Evolutionary conservation across 2,329 filamentous ascomycete genomes (phyloP).

Genomic region (Penicillium fuscoglaucum): DNA sequence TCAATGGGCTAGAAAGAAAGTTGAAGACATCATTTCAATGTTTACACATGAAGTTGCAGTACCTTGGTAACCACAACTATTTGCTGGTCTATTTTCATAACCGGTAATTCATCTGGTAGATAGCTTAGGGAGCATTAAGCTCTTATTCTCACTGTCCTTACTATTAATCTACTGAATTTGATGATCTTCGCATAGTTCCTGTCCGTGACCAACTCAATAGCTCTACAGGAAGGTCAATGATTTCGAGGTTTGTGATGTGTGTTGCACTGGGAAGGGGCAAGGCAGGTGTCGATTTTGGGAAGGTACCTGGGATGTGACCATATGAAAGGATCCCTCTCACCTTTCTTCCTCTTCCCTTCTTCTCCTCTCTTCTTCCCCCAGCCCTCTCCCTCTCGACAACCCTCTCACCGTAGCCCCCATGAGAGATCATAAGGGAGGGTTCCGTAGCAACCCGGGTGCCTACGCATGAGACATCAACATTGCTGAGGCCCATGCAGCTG

Average conservation of each 20-base stretch:
- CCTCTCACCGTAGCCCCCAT: background rate
- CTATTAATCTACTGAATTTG: background rate
- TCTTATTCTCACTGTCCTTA: background rate
- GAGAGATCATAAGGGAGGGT: background rate
- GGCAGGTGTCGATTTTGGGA: background rate
- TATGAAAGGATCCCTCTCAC: background rate
- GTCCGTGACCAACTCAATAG: background rate
- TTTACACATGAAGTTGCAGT: background rate
- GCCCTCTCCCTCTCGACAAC: background rate
- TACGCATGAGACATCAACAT: background rate
- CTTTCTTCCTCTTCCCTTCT: too few species aligned
- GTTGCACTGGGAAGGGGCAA: background rate
- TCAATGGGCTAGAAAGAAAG: constrained; percentile 3
- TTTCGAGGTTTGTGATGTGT: background rate
- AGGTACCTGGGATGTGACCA: background rate
- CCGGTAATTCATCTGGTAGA: background rate
- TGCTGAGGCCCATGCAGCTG: background rate
- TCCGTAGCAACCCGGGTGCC: background rate
- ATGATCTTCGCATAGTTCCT: background rate
- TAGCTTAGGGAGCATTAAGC: background rate
- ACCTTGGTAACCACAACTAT: background rate
- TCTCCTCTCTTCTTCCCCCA: background rate
- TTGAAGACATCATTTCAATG: background rate
- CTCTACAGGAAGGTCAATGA: background rate
- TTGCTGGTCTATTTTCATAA: background rate